phyloP scores from a whole-genome alignment of 2,329 filamentous ascomycete genomes.

The Xylariaceae sp. region DNA sequence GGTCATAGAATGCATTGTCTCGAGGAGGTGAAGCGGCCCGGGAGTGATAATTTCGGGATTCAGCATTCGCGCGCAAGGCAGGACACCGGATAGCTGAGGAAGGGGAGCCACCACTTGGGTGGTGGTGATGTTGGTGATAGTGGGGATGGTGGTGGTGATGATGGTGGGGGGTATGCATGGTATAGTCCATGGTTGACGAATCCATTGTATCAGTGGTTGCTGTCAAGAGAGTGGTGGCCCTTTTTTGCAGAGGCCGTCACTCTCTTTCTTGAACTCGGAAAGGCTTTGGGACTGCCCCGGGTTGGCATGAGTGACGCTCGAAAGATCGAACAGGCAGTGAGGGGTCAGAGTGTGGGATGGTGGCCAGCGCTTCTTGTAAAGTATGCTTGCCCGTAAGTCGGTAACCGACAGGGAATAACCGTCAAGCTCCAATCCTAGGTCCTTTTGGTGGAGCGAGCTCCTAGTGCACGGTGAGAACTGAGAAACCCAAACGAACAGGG shows the following conservation, averaged over 20 bases:
- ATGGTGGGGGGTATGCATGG: conserved; percentile 24
- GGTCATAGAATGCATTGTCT: conserved; percentile 23
- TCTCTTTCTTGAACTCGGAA: conserved; percentile 8
- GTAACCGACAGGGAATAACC: conserved; percentile 3
- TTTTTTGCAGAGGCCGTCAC: conserved; percentile 9
- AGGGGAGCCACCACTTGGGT: conserved; percentile 16
- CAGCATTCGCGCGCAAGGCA: conserved; percentile 26
- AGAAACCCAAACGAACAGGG: conserved; percentile 3
- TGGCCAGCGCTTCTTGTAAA: conserved; percentile 4
- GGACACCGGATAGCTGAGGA: conserved; percentile 27
- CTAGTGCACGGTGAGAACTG: background rate
- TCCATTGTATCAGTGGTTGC: conserved; percentile 20
- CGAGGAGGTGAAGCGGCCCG: conserved; percentile 16
- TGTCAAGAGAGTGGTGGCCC: conserved; percentile 7
- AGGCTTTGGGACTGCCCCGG: background rate
- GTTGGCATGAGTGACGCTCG: conserved; percentile 15
- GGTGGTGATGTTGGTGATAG: conserved; percentile 12
- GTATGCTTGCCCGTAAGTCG: conserved; percentile 11
- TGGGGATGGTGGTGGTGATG: conserved; percentile 20
- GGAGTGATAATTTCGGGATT: conserved; percentile 24
- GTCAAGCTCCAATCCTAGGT: background rate
- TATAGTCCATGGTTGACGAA: conserved; percentile 30
- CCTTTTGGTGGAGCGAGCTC: background rate
- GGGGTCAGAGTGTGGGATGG: conserved; percentile 11
- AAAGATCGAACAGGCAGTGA: conserved; percentile 9